Conservation (phyloP, 768 basidiomycete genomes). For the Leucocoprinus birnbaumii region DNA sequence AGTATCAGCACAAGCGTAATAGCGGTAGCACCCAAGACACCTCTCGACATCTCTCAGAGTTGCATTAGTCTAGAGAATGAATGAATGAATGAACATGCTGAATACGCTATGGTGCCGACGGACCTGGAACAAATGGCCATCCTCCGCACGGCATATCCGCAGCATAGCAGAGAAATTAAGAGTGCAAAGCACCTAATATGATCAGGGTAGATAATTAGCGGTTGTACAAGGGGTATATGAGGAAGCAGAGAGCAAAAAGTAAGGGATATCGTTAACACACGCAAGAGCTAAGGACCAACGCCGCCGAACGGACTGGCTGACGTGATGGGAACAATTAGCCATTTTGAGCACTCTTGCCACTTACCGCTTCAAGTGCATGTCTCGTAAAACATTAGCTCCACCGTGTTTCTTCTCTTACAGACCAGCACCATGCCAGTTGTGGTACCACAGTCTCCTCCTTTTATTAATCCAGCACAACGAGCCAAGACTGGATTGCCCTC, state of each 20-base stretch:
- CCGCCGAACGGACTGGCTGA: not conserved
- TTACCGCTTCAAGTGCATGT: not conserved
- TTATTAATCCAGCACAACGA: not conserved
- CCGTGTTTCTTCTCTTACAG: not conserved
- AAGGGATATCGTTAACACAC: not conserved
- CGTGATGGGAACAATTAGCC: slow-evolving; percentile 11
- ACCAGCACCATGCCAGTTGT: not conserved
- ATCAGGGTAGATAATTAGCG: slow-evolving; percentile 6
- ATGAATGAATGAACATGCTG: slow-evolving; percentile 11
- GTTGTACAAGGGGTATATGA: slow-evolving; percentile 3
- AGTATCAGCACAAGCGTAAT: slow-evolving; percentile 11
- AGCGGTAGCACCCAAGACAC: slow-evolving; percentile 19
- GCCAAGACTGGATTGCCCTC: not conserved
- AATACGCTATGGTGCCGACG: slow-evolving; percentile 10
- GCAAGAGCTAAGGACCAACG: not conserved
- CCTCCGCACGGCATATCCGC: slow-evolving; percentile 63
- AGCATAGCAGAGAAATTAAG: slow-evolving; percentile 38
- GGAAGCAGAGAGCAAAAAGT: not conserved
- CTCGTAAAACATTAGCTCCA: not conserved
- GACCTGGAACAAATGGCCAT: slow-evolving; percentile 62
- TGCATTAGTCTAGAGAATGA: slow-evolving; percentile 48
- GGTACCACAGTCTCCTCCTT: not conserved
- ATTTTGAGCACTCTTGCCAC: not conserved
- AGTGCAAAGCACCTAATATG: not conserved
- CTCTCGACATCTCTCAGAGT: slow-evolving; percentile 76